A percentile compares a stretch with the other conserved stretches of the same genome.
phyloP scores from a whole-genome alignment of 441 rosid genomes.

The Eutrema salsugineum region DNA sequence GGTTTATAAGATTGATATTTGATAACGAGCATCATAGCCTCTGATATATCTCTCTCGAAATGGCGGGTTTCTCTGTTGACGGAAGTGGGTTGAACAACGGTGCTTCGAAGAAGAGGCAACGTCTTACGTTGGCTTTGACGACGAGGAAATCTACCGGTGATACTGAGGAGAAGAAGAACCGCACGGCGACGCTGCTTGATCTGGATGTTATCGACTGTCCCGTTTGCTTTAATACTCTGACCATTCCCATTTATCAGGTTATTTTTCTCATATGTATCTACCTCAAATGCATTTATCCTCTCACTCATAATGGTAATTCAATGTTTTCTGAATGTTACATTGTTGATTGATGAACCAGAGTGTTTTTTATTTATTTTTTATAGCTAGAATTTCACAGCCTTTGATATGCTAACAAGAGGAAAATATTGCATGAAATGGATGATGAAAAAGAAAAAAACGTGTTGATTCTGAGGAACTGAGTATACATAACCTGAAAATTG shows the following conservation, averaged over 20 bases:
- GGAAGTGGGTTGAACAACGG: not conserved
- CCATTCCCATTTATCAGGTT: not conserved
- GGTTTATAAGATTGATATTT: not conserved
- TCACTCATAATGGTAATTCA: too few species aligned
- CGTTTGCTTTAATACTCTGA: not conserved
- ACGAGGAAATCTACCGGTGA: not conserved
- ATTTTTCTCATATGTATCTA: not conserved
- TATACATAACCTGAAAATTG: too few species aligned
- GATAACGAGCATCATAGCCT: not conserved
- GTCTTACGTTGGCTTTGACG: not conserved
- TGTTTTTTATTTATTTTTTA: too few species aligned
- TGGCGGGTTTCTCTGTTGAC: not conserved
- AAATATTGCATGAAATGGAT: too few species aligned
- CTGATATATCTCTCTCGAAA: not conserved
- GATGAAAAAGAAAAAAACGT: too few species aligned
- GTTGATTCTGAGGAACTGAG: too few species aligned
- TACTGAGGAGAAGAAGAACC: not conserved
- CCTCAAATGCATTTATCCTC: not conserved
- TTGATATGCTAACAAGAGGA: too few species aligned
- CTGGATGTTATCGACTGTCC: not conserved
- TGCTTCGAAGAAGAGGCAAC: not conserved
- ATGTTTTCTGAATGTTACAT: too few species aligned
- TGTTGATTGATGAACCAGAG: too few species aligned
- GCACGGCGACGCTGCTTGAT: not conserved
- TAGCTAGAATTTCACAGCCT: too few species aligned